Evolutionary conservation across 768 basidiomycete species (phyloP).

Genomic region (Trametopsis cervina): DNA sequence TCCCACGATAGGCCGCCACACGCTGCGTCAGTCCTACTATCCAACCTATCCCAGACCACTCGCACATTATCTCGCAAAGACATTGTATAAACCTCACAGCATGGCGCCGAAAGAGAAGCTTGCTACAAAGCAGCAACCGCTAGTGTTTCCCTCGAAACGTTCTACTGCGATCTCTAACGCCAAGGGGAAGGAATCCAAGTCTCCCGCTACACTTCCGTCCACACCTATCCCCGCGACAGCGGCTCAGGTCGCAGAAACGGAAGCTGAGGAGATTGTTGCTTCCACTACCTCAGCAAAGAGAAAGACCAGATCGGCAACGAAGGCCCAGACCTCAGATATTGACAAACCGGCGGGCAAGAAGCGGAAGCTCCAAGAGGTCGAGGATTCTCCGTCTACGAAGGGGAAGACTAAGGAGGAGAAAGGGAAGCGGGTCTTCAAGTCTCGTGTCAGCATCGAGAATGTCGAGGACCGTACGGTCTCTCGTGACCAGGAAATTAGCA

Average conservation of each 20-base stretch:
- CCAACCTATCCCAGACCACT: no score
- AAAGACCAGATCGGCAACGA: not conserved
- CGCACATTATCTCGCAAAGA: no score
- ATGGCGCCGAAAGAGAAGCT: constrained; percentile 3
- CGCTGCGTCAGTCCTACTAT: no score
- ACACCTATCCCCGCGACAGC: not conserved
- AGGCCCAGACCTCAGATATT: not conserved
- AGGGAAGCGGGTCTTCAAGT: constrained; percentile 6
- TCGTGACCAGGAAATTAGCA: not conserved
- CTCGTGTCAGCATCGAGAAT: constrained; percentile 10
- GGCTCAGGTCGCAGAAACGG: not conserved
- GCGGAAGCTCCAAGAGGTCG: not conserved
- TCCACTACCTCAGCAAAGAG: not conserved
- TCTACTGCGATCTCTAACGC: not conserved
- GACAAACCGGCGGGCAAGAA: not conserved
- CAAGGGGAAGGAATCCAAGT: not conserved
- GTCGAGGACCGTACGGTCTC: not conserved
- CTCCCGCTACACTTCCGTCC: not conserved
- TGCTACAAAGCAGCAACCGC: not conserved
- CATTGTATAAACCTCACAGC: no score
- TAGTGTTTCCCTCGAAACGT: not conserved
- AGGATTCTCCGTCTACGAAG: not conserved
- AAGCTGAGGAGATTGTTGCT: not conserved
- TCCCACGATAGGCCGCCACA: no score
- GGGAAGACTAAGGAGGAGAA: not conserved